These are phyloP conservation scores for Salicornia ramosissima DNA, from an alignment of 148 eudicot species.

Conservation along the genomic window DNA sequence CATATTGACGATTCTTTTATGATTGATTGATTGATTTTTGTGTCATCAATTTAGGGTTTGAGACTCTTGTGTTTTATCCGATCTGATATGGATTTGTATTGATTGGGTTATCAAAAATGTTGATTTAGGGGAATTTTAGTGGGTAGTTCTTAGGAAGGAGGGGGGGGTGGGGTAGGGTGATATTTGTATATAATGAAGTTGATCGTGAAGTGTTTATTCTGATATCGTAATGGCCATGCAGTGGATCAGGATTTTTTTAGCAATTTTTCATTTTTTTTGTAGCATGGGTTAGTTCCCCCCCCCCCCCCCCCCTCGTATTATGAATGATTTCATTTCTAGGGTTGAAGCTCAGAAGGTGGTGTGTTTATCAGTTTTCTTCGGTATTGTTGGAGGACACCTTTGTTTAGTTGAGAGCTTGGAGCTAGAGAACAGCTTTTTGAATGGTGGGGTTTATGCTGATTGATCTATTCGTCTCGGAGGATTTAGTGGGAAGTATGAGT, in stretches of 20 bases:
- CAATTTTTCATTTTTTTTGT: constrained; percentile 1
- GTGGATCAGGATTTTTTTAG: neutral
- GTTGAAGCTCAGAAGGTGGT: neutral
- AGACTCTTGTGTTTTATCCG: neutral
- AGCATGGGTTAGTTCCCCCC: too few species aligned
- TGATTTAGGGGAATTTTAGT: constrained; percentile 12
- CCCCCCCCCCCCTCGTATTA: too few species aligned
- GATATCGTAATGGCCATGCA: constrained; percentile 5
- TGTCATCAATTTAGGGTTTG: constrained; percentile 22
- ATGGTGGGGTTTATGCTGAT: neutral
- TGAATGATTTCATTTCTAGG: too few species aligned
- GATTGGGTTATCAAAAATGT: neutral
- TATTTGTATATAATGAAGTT: constrained; percentile 9
- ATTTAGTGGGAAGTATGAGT: neutral
- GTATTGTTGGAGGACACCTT: neutral
- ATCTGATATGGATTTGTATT: constrained; percentile 14
- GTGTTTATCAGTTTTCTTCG: neutral
- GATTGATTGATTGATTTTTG: neutral
- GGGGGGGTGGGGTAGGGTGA: too few species aligned
- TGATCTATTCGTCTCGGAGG: constrained; percentile 1
- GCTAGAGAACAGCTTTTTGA: neutral
- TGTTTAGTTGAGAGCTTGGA: neutral
- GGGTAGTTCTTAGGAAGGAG: too few species aligned
- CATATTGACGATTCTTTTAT: neutral
- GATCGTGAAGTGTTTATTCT: constrained; percentile 1